Percentiles rank a stretch among this genome's conserved stretches.
These are phyloP conservation scores for Stachybotrys chlorohalonatus DNA, from an alignment of 2,329 filamentous ascomycete species.

Conservation along the genomic window DNA sequence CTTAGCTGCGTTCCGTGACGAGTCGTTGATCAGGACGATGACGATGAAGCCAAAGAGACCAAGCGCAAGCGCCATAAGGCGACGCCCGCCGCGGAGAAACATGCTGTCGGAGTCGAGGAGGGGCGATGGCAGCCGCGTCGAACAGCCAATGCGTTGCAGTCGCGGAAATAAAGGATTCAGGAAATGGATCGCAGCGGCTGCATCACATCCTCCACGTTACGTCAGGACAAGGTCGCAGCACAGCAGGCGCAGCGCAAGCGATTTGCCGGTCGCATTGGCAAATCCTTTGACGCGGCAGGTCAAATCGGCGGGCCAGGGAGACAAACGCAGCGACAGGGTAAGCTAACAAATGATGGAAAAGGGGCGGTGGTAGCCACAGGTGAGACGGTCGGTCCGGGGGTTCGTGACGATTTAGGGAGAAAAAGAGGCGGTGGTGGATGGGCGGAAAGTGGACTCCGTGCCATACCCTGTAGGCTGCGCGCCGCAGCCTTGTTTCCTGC, in stretches of 20 bases:
- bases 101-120: not conserved
- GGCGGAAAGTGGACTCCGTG: not conserved
- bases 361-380: not conserved
- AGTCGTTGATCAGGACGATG: slow-evolving; percentile 2
- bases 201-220: too few relatives aligned
- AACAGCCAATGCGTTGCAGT: too few relatives aligned
- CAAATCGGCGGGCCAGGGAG: not conserved
- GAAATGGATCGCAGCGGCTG: too few relatives aligned
- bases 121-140: too few relatives aligned
- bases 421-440: not conserved
- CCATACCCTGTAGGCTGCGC: not conserved
- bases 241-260: not conserved
- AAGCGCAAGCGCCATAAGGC: slow-evolving; percentile 1
- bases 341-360: not conserved
- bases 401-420: not conserved
- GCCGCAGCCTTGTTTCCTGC: too few relatives aligned
- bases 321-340: not conserved
- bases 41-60: not conserved
- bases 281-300: not conserved
- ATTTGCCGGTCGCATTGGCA: not conserved
- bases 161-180: too few relatives aligned
- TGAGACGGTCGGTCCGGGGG: too few relatives aligned
- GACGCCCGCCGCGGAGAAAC: not conserved
- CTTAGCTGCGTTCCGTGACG: not conserved
- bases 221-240: not conserved